Evolutionary conservation across 1,284 basidiomycete genomes (phyloP).

Genomic region (Erythrobasidium hasegawianum): DNA sequence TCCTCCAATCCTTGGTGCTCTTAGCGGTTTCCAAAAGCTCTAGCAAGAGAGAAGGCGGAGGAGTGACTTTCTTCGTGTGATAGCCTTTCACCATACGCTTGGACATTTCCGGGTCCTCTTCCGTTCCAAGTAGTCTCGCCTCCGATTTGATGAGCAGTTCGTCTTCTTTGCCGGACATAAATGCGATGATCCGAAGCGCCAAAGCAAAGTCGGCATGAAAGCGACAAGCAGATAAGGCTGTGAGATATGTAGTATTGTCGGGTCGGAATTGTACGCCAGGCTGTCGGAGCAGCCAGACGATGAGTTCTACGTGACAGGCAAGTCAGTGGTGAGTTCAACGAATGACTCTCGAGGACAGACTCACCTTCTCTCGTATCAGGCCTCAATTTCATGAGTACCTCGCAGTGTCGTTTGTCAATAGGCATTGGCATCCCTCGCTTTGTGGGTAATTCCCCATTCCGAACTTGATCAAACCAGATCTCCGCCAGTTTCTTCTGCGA

Average conservation of each 20-base stretch:
- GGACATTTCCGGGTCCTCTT: not conserved
- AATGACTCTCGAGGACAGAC: not conserved
- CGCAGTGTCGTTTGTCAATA: slow-evolving; percentile 4
- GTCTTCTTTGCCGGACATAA: slow-evolving; percentile 14
- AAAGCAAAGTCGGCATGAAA: not conserved
- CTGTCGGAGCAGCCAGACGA: slow-evolving; percentile 8
- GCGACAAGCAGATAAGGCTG: not conserved
- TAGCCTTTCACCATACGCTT: slow-evolving; percentile 23
- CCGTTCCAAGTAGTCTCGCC: not conserved
- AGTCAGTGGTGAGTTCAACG: not conserved
- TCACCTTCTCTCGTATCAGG: not conserved
- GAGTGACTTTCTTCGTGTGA: slow-evolving; percentile 22
- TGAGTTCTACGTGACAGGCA: not conserved
- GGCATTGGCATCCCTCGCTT: not conserved
- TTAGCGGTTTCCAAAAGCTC: slow-evolving; percentile 14
- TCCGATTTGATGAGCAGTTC: slow-evolving; percentile 14
- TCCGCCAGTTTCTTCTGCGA: slow-evolving; percentile 7
- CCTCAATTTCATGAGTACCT: slow-evolving; percentile 16
- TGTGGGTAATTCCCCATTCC: not conserved
- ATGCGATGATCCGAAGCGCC: slow-evolving; percentile 16
- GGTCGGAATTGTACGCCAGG: slow-evolving; percentile 8
- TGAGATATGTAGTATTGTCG: slow-evolving; percentile 9
- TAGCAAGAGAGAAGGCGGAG: not conserved
- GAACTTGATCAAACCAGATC: not conserved
- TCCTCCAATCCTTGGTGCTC: slow-evolving; percentile 17